Evolutionary conservation across 1,284 basidiomycete species (phyloP), one percentile per base, ranked within the genome.

Genomic region (Cutaneotrichosporon spelunceum): DNA sequence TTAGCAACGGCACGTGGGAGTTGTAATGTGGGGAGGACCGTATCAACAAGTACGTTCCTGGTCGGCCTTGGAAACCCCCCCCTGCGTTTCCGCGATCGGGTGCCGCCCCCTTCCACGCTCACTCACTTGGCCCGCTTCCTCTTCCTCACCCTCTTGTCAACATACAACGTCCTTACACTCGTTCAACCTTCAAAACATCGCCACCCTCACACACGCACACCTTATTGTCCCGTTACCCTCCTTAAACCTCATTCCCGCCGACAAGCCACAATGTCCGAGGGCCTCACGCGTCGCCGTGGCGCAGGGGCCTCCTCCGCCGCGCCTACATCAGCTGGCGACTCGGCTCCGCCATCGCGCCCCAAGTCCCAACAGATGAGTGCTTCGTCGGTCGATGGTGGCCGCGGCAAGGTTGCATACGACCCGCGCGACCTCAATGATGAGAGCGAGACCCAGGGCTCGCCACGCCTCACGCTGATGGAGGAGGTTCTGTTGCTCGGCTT

Each of bases 381-480:
- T 47, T 89, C 87, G 13, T 89, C 90, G 1, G 88, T 93, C 66
- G 87, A 88, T 66, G 88, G 90, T 49, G 39, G 39, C 48, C 86
- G 91, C 36, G 85, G 83, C 70, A 91, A 88, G 80, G 86, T 99
- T 71, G 95, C 95, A 2, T 98, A 85, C 74, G 95, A 99, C 81
- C 94, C 94, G 1, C 82, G 93, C 60, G 96, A 99, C 80, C 80
- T 97, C 68, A 86, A 88, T 69, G 83, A 87, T 70, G 87, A 86
- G 53, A 85, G 84, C 53, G 91, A 96, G 77, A 85, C 87, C 61
- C 82, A 81, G 39, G 86, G 86, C 75, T 85, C 89, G 77, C 96
- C 95, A 0, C 84, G 84, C 63, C 81, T 99, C 69, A 99, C 95
- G 10, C 85, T 99, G 61, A 92, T 99, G 90, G 95, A 99, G 81